phyloP scores from a whole-genome alignment of 148 eudicot species.

The Heliamphora exappendiculata region DNA sequence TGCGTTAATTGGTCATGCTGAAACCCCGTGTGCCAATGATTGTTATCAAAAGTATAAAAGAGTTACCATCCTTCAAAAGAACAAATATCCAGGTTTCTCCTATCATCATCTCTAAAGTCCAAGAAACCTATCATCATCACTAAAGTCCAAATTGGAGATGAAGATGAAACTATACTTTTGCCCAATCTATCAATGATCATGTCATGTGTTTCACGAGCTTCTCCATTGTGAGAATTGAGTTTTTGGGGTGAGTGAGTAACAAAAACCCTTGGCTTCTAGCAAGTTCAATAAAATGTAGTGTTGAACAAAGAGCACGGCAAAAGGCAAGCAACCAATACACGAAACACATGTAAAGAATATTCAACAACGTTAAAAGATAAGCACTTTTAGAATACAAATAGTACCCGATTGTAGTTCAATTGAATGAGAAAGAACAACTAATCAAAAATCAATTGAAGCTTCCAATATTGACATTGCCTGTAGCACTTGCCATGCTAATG shows the following conservation, averaged over 20 bases:
- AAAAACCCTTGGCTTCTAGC: neutral
- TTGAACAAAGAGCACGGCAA: neutral
- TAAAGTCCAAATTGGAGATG: neutral
- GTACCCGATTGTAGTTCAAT: neutral
- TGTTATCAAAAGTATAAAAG: neutral
- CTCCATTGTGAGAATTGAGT: neutral
- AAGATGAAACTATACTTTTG: neutral
- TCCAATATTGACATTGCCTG: too few species aligned
- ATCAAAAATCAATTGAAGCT: neutral
- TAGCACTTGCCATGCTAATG: too few species aligned
- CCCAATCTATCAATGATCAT: neutral
- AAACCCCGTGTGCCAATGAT: neutral
- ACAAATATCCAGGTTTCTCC: neutral
- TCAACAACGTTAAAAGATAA: too few species aligned
- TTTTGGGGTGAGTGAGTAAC: neutral
- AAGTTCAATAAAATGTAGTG: neutral
- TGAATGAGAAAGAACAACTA: neutral
- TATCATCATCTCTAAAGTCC: too few species aligned
- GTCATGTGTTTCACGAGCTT: neutral
- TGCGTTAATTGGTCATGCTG: neutral
- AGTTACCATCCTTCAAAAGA: neutral
- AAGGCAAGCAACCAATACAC: neutral
- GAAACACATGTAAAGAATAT: neutral
- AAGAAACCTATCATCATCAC: neutral
- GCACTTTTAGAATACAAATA: too few species aligned